Evolutionary conservation across 176 grass and related monocot species (phyloP), one percentile per base, ranked within the genome.

Genomic region (Paspalum vaginatum): DNA sequence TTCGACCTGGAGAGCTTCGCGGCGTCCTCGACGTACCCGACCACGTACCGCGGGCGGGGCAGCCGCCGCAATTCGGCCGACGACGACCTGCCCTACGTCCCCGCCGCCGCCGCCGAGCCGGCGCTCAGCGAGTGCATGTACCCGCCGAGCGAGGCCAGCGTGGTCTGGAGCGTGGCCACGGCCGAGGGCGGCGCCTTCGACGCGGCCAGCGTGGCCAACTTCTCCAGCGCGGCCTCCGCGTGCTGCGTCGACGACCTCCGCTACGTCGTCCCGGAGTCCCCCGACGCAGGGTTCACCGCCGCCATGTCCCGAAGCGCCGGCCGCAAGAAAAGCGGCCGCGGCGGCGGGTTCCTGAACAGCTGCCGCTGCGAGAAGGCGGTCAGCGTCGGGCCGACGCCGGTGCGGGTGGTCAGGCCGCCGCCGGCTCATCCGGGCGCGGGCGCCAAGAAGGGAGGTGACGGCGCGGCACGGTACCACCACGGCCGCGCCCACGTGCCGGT

Each of bases 1-100:
- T 91, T 94, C 85, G 91, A 94, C 82, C 89, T 94, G 16, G 85
- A 94, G 91, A 88, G 85, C 79, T 85, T 91, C 75, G 83, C 79
- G 44, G 84, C 88, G 71, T 81, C 85, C 1, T 87, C 81, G 60
- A 87, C 84, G 8, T 86, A 81, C 83, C 88, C 83, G 72, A 86
- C 83, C 32, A 80, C 83, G 71, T 89, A 65, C 63, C 79, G 48
- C 62, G 88, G 83, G 1, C 75, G 71, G 27, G 60, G 85, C 16
- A 87, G 76, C 85, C 86, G 63, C 18, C 79, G 86, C 6, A 87
- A 91, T 79, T 90, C 89, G 43, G 64, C 53, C 21, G 91, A 87
- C 4, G 77, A 83, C 44, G 60, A 82, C 32, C 72, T 65, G 22
- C 56, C 68, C 53, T 55, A 77, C 75, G 25, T 6, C 58, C 12